These are phyloP conservation scores for Aureobasidium leucospermi DNA, from an alignment of 2,329 filamentous ascomycete genomes.

Conservation along the genomic window DNA sequence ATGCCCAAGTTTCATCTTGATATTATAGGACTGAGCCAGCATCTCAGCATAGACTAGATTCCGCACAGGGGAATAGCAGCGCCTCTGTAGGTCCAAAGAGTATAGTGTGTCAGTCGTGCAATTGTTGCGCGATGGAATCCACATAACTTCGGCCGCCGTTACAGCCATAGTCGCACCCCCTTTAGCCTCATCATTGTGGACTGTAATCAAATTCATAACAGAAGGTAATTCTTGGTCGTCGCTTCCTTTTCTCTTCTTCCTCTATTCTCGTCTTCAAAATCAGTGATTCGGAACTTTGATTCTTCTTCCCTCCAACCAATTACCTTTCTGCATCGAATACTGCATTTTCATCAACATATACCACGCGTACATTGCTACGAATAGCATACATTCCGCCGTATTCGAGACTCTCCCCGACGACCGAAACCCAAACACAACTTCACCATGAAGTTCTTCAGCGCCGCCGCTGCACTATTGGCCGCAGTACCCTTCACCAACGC, in stretches of 20 bases:
- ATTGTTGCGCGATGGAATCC: not conserved
- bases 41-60: not conserved
- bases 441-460: conserved; percentile 18
- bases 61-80: not conserved
- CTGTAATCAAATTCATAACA: not conserved
- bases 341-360: not conserved
- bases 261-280: not conserved
- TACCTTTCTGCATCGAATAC: not conserved
- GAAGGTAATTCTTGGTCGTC: not conserved
- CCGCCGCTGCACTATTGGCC: conserved; percentile 27
- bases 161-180: conserved; percentile 8
- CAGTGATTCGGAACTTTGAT: not conserved
- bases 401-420: not conserved
- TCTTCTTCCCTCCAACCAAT: not conserved
- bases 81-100: not conserved
- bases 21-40: not conserved
- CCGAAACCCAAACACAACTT: not conserved
- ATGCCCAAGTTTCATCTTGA: conserved; percentile 6
- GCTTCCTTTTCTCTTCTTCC: not conserved
- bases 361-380: not conserved
- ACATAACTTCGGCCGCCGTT: not conserved
- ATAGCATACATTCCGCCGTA: not conserved
- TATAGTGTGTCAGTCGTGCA: not conserved
- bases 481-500: conserved; percentile 27
- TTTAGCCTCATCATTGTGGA: not conserved